Percentiles rank a stretch among this genome's conserved stretches.
Conservation (phyloP, 768 basidiomycete species). For the Agrocybe chaxingu region DNA sequence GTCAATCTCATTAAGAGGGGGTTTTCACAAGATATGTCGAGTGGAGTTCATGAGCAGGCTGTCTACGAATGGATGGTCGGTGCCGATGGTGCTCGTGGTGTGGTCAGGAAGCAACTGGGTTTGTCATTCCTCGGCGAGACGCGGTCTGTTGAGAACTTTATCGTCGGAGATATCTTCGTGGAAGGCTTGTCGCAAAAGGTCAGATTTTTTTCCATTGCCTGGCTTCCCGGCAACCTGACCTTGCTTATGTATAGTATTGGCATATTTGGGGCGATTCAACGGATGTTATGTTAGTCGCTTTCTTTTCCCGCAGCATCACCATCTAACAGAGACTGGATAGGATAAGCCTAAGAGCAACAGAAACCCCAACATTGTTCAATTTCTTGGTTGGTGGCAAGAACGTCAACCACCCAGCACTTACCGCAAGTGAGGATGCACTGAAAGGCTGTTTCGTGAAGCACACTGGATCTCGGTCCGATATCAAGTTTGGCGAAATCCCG, state of each 20-base stretch:
- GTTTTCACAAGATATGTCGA: constrained; percentile 11
- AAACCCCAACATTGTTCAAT: constrained; percentile 17
- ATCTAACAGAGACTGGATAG: constrained; percentile 1
- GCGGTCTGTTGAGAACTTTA: constrained; percentile 26
- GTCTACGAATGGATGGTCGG: constrained; percentile 38
- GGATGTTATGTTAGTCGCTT: constrained; percentile 26
- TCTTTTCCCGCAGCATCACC: neutral
- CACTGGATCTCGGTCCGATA: constrained; percentile 19
- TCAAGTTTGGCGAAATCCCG: constrained; percentile 24
- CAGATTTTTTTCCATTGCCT: neutral
- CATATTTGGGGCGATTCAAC: constrained; percentile 44
- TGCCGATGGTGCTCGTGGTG: constrained; percentile 40
- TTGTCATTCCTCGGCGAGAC: constrained; percentile 40
- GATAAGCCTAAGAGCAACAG: constrained; percentile 19
- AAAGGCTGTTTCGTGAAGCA: constrained; percentile 22
- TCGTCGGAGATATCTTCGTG: constrained; percentile 41
- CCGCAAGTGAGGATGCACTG: constrained; percentile 10
- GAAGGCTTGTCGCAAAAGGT: constrained; percentile 38
- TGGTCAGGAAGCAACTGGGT: constrained; percentile 38
- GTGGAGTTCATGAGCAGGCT: constrained; percentile 23
- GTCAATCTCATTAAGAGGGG: constrained; percentile 30
- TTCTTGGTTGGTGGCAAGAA: constrained; percentile 20
- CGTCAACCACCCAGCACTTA: constrained; percentile 17
- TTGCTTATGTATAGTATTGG: constrained; percentile 31
- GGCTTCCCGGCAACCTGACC: neutral